phyloP scores from a whole-genome alignment of 2,329 filamentous ascomycete species.

The Claviceps sorghi region DNA sequence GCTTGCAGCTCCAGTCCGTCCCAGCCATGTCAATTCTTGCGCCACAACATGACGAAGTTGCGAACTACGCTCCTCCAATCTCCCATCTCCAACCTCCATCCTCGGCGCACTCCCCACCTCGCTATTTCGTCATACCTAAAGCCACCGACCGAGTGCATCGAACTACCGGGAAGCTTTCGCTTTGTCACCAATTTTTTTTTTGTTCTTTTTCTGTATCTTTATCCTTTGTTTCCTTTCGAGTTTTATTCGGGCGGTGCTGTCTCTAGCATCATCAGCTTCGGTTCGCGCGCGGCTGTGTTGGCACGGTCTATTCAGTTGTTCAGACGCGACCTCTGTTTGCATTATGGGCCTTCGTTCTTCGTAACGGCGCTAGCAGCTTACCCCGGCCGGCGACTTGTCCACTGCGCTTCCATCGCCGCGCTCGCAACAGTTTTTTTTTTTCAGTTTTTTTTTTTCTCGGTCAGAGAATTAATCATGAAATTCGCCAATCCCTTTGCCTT shows the following conservation, averaged over 20 bases:
- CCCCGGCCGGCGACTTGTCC: not conserved
- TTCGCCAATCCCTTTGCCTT: slow-evolving; percentile 54
- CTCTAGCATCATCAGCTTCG: not conserved
- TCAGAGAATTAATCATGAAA: slow-evolving; percentile 13
- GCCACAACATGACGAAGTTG: not conserved
- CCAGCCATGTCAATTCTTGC: not conserved
- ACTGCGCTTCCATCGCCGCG: not conserved
- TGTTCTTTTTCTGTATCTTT: too few relatives aligned
- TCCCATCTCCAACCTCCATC: not conserved
- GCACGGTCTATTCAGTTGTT: not conserved
- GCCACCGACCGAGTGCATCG: not conserved
- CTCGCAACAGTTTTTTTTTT: not conserved
- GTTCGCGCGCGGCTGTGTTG: not conserved
- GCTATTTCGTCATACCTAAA: not conserved
- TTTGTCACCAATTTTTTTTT: not conserved
- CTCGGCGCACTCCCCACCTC: not conserved
- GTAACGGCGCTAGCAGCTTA: not conserved
- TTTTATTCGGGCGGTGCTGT: not conserved
- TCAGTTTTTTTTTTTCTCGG: too few relatives aligned
- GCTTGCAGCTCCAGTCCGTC: not conserved
- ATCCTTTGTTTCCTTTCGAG: not conserved
- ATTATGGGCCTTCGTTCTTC: not conserved
- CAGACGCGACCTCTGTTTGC: not conserved
- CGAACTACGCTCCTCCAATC: not conserved
- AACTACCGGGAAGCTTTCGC: not conserved